Evolutionary conservation across 2,329 filamentous ascomycete genomes (phyloP), one percentile per base, ranked within the genome.

Genomic region (Aaosphaeria pasadenensis): DNA sequence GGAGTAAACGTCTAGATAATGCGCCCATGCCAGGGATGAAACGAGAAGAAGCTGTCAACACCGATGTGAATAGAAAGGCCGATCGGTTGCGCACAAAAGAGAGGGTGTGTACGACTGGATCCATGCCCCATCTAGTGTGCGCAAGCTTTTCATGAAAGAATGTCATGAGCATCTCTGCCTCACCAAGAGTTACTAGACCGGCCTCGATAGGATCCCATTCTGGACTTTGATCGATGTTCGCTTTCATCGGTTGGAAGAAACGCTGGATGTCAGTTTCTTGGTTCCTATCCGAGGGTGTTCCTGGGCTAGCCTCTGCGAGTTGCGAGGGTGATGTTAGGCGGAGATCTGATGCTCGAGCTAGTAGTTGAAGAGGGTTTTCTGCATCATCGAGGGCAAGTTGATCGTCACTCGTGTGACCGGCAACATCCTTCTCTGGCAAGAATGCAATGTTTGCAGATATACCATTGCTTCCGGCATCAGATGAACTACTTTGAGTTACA

Each of bases 51-150:
- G 83, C 82, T 1, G 86, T 83, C 56, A 87, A 76, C 43, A 89
- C 82, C 1, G 86, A 88, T 0, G 86, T 89, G 57, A 87, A 85
- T 2, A 89, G 73, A 60, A 89, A 89, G 1, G 85, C 79, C 0
- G 86, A 89, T 42, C 85, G 81, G 1, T 77, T 77, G 11, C 85
- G 82, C 3, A 87, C 84, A 57, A 88, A 89, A 1, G 76, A 69
- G 13, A 82, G 74, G 0, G 81, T 88, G 57, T 89, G 86, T 4
- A 89, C 72, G 11, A 79, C 64, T 1, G 85, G 84, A 55, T 89
- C 86, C 6, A 89, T 79, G 0, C 86, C 86, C 86, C 86, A 89
- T 63, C 86, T 73, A 0, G 86, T 89, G 63, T 89, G 86, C 1
- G 86, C 82, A 5, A 89, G 77, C 43, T 86, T 84, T 28, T 83